These are phyloP conservation scores for Nosema muscidifuracis DNA, from an alignment of 371 early-diverging fungal species.

Conservation along the genomic window DNA sequence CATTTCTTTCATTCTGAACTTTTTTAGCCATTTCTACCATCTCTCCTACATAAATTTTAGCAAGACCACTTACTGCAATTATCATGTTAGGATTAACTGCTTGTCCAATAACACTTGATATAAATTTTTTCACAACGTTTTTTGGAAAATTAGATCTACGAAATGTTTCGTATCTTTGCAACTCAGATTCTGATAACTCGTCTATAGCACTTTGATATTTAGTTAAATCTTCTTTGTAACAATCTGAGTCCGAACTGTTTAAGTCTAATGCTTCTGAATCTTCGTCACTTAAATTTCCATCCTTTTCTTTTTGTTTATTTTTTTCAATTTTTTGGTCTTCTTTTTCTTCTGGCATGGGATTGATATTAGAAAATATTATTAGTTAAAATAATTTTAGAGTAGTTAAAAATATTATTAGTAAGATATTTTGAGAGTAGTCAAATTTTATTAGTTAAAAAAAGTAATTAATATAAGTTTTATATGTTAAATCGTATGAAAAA, in stretches of 20 bases:
- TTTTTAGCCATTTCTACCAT: slow-evolving; percentile 73
- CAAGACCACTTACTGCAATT: slow-evolving; percentile 79
- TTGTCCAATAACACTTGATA: slow-evolving; percentile 66
- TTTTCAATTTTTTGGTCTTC: too few species aligned
- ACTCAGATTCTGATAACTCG: slow-evolving; percentile 69
- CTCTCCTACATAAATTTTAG: slow-evolving; percentile 88
- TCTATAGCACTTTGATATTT: neutral
- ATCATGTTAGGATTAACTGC: slow-evolving; percentile 74
- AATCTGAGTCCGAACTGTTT: neutral
- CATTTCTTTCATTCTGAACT: slow-evolving; percentile 55
- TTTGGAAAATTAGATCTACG: slow-evolving; percentile 75
- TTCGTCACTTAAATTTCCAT: neutral
- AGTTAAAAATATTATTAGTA: too few species aligned
- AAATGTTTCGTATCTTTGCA: slow-evolving; percentile 78
- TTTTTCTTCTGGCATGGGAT: too few species aligned
- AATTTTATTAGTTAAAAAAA: too few species aligned
- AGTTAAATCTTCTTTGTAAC: neutral
- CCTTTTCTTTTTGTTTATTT: neutral
- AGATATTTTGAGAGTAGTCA: too few species aligned
- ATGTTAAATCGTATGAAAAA: too few species aligned
- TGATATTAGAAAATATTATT: too few species aligned
- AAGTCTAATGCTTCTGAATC: slow-evolving; percentile 9
- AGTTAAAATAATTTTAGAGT: too few species aligned
- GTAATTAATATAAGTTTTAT: too few species aligned
- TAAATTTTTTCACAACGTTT: slow-evolving; percentile 72